A percentile compares a stretch with the other conserved stretches of the same genome.
Conservation (phyloP, 257 asterid species). For the Nicotiana sylvestris region DNA sequence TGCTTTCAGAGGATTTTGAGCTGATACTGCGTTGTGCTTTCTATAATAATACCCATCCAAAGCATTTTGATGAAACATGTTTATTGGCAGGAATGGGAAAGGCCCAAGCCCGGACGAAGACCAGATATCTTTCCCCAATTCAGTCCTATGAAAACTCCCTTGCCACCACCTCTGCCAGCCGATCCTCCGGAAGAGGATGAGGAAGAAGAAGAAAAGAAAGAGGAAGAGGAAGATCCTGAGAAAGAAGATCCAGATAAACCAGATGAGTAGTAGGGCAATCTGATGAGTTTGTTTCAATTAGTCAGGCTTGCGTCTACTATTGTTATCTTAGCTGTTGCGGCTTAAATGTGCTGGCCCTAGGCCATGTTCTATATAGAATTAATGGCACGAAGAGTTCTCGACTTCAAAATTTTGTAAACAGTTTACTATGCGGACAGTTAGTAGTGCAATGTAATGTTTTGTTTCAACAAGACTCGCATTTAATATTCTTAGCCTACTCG, state of each 20-base stretch:
- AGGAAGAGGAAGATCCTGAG: constrained; percentile 45
- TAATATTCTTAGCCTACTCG: neutral
- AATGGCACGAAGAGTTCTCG: neutral
- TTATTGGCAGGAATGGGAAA: constrained; percentile 19
- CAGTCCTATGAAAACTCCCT: constrained; percentile 91
- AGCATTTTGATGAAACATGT: neutral
- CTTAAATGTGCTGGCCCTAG: neutral
- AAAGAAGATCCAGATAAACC: constrained; percentile 40
- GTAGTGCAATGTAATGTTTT: neutral
- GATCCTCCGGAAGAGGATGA: constrained; percentile 64
- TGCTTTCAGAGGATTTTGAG: neutral
- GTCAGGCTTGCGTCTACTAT: neutral
- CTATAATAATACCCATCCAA: neutral
- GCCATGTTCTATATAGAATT: neutral
- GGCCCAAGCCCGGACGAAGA: constrained; percentile 18
- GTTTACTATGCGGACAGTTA: neutral
- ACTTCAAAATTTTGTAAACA: neutral
- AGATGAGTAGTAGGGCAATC: constrained; percentile 20
- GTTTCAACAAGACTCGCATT: neutral
- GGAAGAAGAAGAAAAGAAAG: constrained; percentile 64
- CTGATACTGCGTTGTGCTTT: neutral
- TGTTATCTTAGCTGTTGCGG: neutral
- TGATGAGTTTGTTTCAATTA: neutral
- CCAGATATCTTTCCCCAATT: constrained; percentile 74
- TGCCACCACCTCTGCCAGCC: constrained; percentile 18